Evolutionary conservation across 2,329 filamentous ascomycete genomes (phyloP), one percentile per base, ranked within the genome.

Genomic region (Cytospora schulzeri): DNA sequence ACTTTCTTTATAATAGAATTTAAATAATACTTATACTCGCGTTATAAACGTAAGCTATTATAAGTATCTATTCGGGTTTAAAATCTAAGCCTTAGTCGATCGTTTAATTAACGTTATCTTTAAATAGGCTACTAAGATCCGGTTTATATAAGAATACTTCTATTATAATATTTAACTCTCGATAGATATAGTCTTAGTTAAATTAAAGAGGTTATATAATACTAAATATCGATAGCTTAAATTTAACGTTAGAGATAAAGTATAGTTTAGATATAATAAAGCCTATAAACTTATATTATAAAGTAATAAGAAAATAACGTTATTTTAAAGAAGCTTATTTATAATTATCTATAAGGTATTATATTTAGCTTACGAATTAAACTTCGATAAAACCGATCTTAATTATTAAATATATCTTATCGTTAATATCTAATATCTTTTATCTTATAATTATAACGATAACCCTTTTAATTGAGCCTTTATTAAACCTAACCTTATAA

Each of bases 361-460:
- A n/a, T n/a, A n/a, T n/a, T n/a, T n/a, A n/a, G n/a, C n/a, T n/a
- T n/a, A n/a, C n/a, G n/a, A n/a, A n/a, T n/a, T n/a, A 28, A 38
- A 38, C 15, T 14, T 11, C 35, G n/a, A n/a, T n/a, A n/a, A n/a
- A n/a, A n/a, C n/a, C n/a, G n/a, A n/a, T n/a, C 35, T 38, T 38
- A 38, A 4, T 14, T 38, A 38, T 38, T 38, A 38, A 38, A 17
- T 38, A 14, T 38, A 38, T 11, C 15, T 17, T 7, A 14, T 38
- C 3, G 15, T 38, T 38, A 38, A 11, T 38, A 38, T 38, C 4
- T 31, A 54, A 29, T 31, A 54, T 22, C 75, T 64, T 56, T 62
- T 15, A 62, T 57, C 31, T 35, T 26, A 26, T 54, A 54, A 54
- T 29, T 5, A 19, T 29, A 19, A 31, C 29, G 11, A 31, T 54